phyloP scores from a whole-genome alignment of 2,329 filamentous ascomycete genomes.

The Tolypocladium inflatum region DNA sequence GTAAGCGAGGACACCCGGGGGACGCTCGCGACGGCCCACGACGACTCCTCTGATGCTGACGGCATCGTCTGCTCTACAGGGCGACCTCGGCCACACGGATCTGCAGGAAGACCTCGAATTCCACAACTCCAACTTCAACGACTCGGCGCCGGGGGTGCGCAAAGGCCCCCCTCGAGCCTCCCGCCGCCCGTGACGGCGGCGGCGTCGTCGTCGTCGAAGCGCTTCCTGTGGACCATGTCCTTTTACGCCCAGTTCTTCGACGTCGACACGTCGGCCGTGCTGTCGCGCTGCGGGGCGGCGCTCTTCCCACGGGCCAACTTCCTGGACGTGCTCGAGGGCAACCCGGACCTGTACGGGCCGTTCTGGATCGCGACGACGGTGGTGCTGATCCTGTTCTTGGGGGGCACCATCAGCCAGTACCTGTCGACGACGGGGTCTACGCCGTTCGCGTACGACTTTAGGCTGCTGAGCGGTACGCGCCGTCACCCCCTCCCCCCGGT shows the following conservation, averaged over 20 bases:
- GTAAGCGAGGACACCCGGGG: conserved; percentile 32
- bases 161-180: conserved; percentile 41
- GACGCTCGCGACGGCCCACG: not conserved
- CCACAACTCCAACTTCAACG: conserved; percentile 81
- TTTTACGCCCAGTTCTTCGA: conserved; percentile 99
- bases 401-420: conserved; percentile 91
- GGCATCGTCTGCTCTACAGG: conserved; percentile 40
- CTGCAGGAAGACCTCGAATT: conserved; percentile 99
- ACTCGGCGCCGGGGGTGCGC: conserved; percentile 38
- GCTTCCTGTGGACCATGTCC: conserved; percentile 81
- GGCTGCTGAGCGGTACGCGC: conserved; percentile 64
- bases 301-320: conserved; percentile 90
- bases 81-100: conserved; percentile 95
- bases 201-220: conserved; percentile 51
- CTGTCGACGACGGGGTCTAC: conserved; percentile 57
- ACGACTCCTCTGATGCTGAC: not conserved
- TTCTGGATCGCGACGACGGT: conserved; percentile 99
- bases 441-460: conserved; percentile 87
- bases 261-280: conserved; percentile 85
- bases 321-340: conserved; percentile 92
- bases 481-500: not conserved
- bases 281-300: conserved; percentile 79
- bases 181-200: conserved; percentile 48
- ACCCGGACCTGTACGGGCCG: conserved; percentile 91
- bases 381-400: conserved; percentile 87